Evolutionary conservation across 371 early-diverging fungal genomes (phyloP), one percentile per base, ranked within the genome.

Genomic region (Mortierella sp.): DNA sequence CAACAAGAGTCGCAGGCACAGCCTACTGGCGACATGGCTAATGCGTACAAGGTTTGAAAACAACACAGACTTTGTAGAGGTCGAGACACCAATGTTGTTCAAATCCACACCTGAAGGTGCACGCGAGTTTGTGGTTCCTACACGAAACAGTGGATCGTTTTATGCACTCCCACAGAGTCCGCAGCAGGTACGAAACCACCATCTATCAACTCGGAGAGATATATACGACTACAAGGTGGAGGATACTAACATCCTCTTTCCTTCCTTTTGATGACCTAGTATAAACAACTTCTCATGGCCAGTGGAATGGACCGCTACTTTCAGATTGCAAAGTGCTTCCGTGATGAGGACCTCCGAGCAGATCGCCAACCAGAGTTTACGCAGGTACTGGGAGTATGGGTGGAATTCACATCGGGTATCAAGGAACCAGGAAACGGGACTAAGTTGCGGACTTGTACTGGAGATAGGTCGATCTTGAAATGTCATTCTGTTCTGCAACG

Each of bases 81-180:
- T 96, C n/a, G 97, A 96, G 62, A 96, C 96, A 0, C 96, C 97
- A 8, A 82, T 88, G 31, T 83, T 96, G 28, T 95, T 95, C 79
- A 96, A 96, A 69, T 91, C 94, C n/a, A 96, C 97, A 2, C 95
- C 96, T 10, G 96, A 96, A 79, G 96, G 97, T 14, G 96, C 97
- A 2, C 85, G 95, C 7, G 97, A 96, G 78, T 96, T 93, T 67
- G 84, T 95, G 28, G 95, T 96, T 0, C 96, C 97, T n/a, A 95
- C 96, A 6, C 84, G 96, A 45, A 83, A 83, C 22, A 69, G 69
- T 27, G 91, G 92, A 14, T 81, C 84, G 9, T 96, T 93, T 67
- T 96, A 94, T 66, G 94, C 96, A 0, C 85, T 96, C 24, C 92
- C 97, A 19, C 97, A 96, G 76, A 92, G 93, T 63, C 97, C 97